Evolutionary conservation across 306 rosid species (phyloP), one percentile per base, ranked within the genome.

Genomic region (Adenanthera pavonina): DNA sequence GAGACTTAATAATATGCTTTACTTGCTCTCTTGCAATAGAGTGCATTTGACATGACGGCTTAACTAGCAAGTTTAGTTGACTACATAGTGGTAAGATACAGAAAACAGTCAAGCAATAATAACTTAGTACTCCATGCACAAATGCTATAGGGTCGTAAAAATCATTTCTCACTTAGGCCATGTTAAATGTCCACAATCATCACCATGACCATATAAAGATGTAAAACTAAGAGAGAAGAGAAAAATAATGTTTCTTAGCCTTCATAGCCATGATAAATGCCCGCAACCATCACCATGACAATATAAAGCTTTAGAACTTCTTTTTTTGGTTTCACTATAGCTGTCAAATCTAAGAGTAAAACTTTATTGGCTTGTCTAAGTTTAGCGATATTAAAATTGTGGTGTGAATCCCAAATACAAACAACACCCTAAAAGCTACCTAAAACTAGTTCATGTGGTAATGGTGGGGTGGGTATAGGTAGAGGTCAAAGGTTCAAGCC

Each of bases 21-120:
- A 49, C 52, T 38, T 47, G 13, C 49, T 59, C 74, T 10, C 25
- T 35, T 36, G 40, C 40, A 11, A 60, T 4, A 60, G 33, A 30
- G 69, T 33, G 69, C 69, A 70, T 35, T 19, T 14, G 69, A 78
- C 66, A 73, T n/a, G 69, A 69, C 81, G 38, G 35, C 33, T 78
- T 81, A 74, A 76, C 64, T 36, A 75, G n/a, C 51, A 6, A 40
- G 19, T 73, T 14, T 61, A 80, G 61, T 51, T 72, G 67, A 30
- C 62, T 59, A 35, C 41, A 19, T 57, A 17, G 17, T 34, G 44
- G 41, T 60, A n/a, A 60, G 43, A 60, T 59, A 79, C 35, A n/a
- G 17, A 67, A 65, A 81, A 16, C 34, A 65, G 49, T 46, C 11
- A 75, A 20, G 44, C 35, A 35, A 53, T 6, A 53, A 57, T 54